phyloP scores from a whole-genome alignment of 768 basidiomycete genomes.

The Obba rivulosa region DNA sequence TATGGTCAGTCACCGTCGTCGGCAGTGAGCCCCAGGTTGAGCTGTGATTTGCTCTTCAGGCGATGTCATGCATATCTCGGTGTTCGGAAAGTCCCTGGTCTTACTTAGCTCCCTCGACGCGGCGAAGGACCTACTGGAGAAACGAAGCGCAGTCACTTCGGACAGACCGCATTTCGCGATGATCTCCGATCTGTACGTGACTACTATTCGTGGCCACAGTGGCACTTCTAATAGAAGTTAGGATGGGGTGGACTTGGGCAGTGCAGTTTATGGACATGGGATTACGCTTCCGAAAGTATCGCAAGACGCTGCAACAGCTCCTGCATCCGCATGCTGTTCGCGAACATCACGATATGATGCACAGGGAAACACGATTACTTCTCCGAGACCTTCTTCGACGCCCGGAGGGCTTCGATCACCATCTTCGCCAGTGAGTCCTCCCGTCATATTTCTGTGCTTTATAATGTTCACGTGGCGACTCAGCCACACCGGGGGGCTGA shows the following conservation, averaged over 20 bases:
- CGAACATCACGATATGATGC: no score
- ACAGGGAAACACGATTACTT: conserved; percentile 21
- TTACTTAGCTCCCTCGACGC: conserved; percentile 15
- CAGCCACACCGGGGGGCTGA: not conserved
- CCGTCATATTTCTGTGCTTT: not conserved
- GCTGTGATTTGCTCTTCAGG: conserved; percentile 8
- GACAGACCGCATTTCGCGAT: conserved; percentile 14
- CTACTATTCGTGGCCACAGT: no score
- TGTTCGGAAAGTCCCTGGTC: conserved; percentile 16
- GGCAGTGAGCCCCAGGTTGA: not conserved
- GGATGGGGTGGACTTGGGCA: conserved; percentile 4
- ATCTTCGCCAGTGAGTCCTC: conserved; percentile 33
- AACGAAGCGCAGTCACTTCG: conserved; percentile 16
- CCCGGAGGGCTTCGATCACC: conserved; percentile 34
- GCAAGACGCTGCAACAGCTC: conserved; percentile 33
- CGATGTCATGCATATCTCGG: conserved; percentile 13
- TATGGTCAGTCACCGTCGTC: conserved; percentile 41
- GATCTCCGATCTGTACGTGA: conserved; percentile 17
- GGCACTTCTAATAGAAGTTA: no score
- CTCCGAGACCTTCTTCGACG: conserved; percentile 27
- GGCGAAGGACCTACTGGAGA: conserved; percentile 16
- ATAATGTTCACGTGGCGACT: not conserved
- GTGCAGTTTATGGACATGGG: not conserved
- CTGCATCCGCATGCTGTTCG: conserved; percentile 23
- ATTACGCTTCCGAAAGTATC: not conserved